Evolutionary conservation across 2,329 filamentous ascomycete genomes (phyloP), one percentile per base, ranked within the genome.

Genomic region (Sphaerulina vaccinii): DNA sequence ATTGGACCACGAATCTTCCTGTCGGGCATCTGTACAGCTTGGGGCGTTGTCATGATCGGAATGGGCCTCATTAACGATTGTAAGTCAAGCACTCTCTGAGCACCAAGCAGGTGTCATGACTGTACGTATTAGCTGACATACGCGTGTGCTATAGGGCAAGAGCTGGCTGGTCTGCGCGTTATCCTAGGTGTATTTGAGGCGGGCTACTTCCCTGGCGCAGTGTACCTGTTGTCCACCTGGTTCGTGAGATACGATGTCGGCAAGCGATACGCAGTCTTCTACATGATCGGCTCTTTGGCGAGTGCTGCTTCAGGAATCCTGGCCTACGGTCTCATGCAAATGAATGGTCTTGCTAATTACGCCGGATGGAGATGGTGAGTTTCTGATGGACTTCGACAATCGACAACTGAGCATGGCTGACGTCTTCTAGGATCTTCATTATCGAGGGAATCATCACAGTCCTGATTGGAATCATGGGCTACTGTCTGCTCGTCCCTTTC

Each of bases 231-330:
- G 22, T 74, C 73, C 1, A 65, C 74, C 51, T 78, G 74, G 71
- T 78, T 77, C 43, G 70, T 69, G 3, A 67, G 73, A 9, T 67
- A 68, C 36, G 71, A 75, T 49, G 65, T 56, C 3, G 50, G 53
- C 57, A 72, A 70, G 37, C 70, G 74, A 0, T 60, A 61, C 13
- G 61, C 63, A 3, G 44, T 59, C 7, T 65, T 64, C 50, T 65
- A 62, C 45, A 57, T 52, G 39, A 23, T 55, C 48, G 36, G 62
- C 52, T n/a, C 71, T 35, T 64, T 80, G 41, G 75, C 77, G 0
- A 75, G 76, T 21, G 76, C 74, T 1, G 75, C 79, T 44, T 73
- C 72, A 0, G 78, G 78, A 0, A 65, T 80, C 21, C 62, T 80
- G 1, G 77, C 78, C 1, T 79, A 71, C 56, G 77, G 66, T 1